A percentile compares a stretch with the other conserved stretches of the same genome.
These are phyloP conservation scores for Diaporthe vexans DNA, from an alignment of 2,329 filamentous ascomycete species.

Conservation along the genomic window DNA sequence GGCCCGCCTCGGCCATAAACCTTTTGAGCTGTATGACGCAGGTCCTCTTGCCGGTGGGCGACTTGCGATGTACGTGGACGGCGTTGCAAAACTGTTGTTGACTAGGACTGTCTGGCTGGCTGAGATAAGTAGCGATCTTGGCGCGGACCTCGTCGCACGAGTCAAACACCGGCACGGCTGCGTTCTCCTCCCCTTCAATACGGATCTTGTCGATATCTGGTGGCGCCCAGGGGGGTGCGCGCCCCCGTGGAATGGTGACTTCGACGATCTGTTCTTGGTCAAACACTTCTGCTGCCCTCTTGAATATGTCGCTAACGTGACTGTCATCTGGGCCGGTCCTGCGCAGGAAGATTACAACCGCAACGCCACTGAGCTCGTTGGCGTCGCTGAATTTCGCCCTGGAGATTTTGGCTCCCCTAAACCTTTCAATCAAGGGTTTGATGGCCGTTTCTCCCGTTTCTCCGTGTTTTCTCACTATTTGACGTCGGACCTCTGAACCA, in stretches of 20 bases:
- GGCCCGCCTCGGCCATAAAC: not conserved
- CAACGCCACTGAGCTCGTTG: not conserved
- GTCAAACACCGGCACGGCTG: not conserved
- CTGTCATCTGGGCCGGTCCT: not conserved
- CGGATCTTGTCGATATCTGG: not conserved
- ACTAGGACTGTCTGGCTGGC: not conserved
- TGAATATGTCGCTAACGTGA: not conserved
- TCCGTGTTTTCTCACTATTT: fast-evolving
- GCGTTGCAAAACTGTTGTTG: not conserved
- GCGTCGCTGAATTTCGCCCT: not conserved
- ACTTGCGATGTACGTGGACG: too few species aligned
- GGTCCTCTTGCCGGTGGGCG: too few species aligned
- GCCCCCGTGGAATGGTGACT: not conserved
- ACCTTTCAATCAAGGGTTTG: not conserved
- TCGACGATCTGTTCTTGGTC: not conserved
- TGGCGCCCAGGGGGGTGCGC: not conserved
- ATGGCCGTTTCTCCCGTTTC: not conserved
- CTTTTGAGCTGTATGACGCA: too few species aligned
- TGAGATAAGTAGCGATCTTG: not conserved
- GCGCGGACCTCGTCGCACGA: not conserved
- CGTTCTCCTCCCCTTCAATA: not conserved
- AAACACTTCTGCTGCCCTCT: not conserved
- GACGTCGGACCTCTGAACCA: not conserved
- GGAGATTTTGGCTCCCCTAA: not conserved
- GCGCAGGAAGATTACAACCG: not conserved